These are phyloP conservation scores for Rhizomucor miehei DNA, from an alignment of 371 early-diverging fungal genomes.

Conservation along the genomic window DNA sequence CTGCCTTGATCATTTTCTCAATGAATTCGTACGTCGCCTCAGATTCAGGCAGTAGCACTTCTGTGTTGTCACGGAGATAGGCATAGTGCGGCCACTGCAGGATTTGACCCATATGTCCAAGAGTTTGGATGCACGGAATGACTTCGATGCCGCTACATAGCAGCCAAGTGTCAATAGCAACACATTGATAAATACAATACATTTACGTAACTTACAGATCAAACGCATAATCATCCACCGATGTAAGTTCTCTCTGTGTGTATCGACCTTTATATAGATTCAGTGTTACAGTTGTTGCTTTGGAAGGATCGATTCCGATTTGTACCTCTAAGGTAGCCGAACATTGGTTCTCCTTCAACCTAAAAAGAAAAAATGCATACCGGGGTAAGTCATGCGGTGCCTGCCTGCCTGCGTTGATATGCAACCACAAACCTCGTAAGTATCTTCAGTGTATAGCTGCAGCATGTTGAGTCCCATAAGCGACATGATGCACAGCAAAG, in stretches of 20 bases:
- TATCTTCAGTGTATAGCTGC: slow-evolving; percentile 89
- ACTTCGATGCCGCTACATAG: slow-evolving; percentile 76
- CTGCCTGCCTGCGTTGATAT: no score
- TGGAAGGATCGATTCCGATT: not conserved
- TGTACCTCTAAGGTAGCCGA: slow-evolving; percentile 77
- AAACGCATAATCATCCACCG: slow-evolving; percentile 77
- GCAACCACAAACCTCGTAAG: slow-evolving; percentile 53
- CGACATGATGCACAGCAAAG: slow-evolving; percentile 69
- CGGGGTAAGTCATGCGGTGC: no score
- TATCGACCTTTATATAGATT: slow-evolving; percentile 50
- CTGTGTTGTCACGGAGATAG: slow-evolving; percentile 74
- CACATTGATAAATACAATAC: not conserved
- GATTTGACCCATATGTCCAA: slow-evolving; percentile 88
- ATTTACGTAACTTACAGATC: slow-evolving; percentile 43
- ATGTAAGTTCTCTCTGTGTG: slow-evolving; percentile 62
- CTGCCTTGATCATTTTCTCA: slow-evolving; percentile 67
- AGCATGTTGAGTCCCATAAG: slow-evolving; percentile 83
- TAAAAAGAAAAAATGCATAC: slow-evolving; percentile 5
- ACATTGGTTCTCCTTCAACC: slow-evolving; percentile 77
- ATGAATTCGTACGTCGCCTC: slow-evolving; percentile 80
- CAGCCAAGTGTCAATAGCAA: no score
- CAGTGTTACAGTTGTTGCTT: not conserved
- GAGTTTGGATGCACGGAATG: slow-evolving; percentile 87
- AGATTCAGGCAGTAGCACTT: slow-evolving; percentile 68
- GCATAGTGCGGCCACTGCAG: slow-evolving; percentile 86